Conservation (phyloP, 2,329 filamentous ascomycete species). For the Xylaria sp. region DNA sequence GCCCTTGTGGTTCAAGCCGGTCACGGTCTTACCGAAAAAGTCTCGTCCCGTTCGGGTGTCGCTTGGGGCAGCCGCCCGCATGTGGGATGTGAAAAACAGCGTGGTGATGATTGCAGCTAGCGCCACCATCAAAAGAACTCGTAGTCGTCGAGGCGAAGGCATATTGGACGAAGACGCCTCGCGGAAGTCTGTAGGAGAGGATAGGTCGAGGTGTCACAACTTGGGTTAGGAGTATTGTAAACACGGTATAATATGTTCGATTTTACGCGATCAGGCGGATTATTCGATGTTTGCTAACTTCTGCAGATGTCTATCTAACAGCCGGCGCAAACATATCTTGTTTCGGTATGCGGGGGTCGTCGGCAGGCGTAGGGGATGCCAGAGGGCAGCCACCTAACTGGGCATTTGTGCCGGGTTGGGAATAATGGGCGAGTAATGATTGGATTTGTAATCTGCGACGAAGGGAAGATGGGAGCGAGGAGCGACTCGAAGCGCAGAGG, state of each 20-base stretch:
- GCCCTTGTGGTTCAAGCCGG: conserved; percentile 51
- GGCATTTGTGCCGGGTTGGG: neutral
- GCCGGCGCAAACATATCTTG: conserved; percentile 28
- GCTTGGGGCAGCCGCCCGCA: conserved; percentile 53
- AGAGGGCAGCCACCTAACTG: conserved; percentile 2
- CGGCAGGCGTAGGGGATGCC: neutral
- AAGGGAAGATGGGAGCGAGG: conserved; percentile 5
- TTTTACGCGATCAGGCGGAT: neutral
- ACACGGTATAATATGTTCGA: neutral
- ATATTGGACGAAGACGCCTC: conserved; percentile 44
- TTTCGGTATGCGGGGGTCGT: conserved; percentile 4
- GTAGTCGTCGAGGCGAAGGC: conserved; percentile 71
- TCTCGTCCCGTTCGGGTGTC: conserved; percentile 51
- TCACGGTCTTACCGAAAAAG: conserved; percentile 63
- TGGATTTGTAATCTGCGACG: conserved; percentile 1
- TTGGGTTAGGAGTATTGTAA: conserved; percentile 7
- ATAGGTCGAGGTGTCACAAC: neutral
- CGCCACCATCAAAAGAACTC: conserved; percentile 66
- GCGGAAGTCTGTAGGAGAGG: neutral
- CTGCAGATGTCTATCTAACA: conserved; percentile 18
- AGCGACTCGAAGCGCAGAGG: conserved; percentile 6
- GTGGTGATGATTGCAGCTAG: conserved; percentile 67
- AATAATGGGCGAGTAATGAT: conserved; percentile 1
- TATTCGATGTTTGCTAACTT: conserved; percentile 7
- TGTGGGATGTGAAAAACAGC: conserved; percentile 72